Evolutionary conservation across 2,329 filamentous ascomycete genomes (phyloP).

Genomic region (Byssoonygena ceratinophila): DNA sequence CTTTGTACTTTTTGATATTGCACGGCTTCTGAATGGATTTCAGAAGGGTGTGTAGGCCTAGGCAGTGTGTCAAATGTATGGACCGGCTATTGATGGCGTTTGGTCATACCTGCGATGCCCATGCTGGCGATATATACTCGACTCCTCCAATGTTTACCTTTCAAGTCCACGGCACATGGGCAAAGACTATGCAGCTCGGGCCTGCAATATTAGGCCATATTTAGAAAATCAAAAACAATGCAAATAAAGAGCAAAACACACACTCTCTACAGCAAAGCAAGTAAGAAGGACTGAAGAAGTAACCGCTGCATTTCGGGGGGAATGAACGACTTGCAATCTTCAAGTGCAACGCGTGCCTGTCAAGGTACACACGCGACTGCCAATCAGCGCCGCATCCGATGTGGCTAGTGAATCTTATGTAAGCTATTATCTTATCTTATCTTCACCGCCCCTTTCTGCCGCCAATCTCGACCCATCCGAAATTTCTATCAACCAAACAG

Average conservation of each 20-base stretch:
- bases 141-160: conserved; percentile 11
- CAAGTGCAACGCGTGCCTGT: neutral
- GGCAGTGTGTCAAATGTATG: neutral
- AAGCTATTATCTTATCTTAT: neutral
- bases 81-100: neutral
- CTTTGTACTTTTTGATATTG: conserved; percentile 74
- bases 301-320: neutral
- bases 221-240: neutral
- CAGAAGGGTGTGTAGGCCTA: conserved; percentile 77
- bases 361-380: conserved; percentile 3
- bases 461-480: too few species aligned
- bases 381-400: neutral
- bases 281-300: neutral
- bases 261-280: neutral
- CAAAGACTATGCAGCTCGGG: neutral
- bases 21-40: conserved; percentile 92
- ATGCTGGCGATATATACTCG: conserved; percentile 21
- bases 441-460: conserved; percentile 1
- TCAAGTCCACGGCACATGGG: neutral
- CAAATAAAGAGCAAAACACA: neutral
- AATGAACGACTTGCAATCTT: conserved; percentile 1
- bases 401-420: too few species aligned
- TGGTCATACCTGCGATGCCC: conserved; percentile 37
- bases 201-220: neutral
- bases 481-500: too few species aligned